Conservation (phyloP, 805 yeast species). For the Teunomyces pallodes region DNA sequence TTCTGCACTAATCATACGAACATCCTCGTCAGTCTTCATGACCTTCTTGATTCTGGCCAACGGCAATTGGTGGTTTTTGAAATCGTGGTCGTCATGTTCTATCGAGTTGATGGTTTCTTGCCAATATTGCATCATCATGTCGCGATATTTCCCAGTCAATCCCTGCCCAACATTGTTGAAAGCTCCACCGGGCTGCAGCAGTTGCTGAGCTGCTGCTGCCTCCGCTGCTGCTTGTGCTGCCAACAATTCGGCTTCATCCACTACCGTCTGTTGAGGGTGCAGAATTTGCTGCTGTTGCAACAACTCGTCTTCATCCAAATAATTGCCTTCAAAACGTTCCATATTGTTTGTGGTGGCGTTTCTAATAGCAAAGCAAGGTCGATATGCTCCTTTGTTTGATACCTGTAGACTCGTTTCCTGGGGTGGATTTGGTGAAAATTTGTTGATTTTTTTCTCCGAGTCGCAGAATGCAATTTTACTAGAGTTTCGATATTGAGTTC, state of each 20-base stretch:
- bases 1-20: constrained; percentile 96
- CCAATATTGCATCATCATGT: constrained; percentile 95
- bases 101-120: constrained; percentile 90
- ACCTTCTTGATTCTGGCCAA: constrained; percentile 95
- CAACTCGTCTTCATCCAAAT: constrained; percentile 29
- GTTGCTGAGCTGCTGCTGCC: constrained; percentile 46
- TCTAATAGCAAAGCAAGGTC: not conserved
- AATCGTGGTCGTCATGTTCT: constrained; percentile 85
- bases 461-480: constrained; percentile 1
- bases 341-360: constrained; percentile 8
- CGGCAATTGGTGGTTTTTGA: constrained; percentile 92
- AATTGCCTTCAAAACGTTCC: constrained; percentile 28
- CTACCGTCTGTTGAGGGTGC: constrained; percentile 11
- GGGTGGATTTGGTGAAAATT: constrained; percentile 1
- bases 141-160: constrained; percentile 71
- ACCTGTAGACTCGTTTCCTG: not conserved
- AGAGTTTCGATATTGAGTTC: not conserved
- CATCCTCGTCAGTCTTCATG: constrained; percentile 97
- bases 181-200: constrained; percentile 56
- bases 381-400: not conserved
- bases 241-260: constrained; percentile 30
- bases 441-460: constrained; percentile 4
- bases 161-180: constrained; percentile 94
- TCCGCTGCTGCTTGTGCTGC: constrained; percentile 48
- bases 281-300: constrained; percentile 15